phyloP scores from a whole-genome alignment of 2,329 filamentous ascomycete species.

The Pezizomycotina sp. region DNA sequence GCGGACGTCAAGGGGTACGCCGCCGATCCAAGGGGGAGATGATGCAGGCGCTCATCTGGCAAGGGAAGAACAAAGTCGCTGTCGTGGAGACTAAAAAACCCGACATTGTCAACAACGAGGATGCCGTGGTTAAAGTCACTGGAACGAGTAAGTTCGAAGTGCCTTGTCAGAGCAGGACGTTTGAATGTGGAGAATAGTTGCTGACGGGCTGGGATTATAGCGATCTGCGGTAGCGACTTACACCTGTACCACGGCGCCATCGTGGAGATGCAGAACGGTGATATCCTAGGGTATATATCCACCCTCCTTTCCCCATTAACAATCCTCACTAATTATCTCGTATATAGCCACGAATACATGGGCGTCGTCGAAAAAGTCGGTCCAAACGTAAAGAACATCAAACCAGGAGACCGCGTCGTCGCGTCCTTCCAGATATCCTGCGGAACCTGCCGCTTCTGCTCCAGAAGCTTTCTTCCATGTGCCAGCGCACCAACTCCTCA shows the following conservation, averaged over 20 bases:
- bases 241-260: constrained; percentile 43
- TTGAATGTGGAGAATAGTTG: constrained; percentile 43
- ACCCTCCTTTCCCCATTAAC: neutral
- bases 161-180: constrained; percentile 35
- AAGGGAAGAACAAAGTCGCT: constrained; percentile 62
- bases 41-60: constrained; percentile 72
- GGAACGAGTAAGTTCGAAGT: too few species aligned
- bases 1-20: constrained; percentile 37
- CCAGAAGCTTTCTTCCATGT: constrained; percentile 61
- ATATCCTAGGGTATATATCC: constrained; percentile 41
- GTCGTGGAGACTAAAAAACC: constrained; percentile 34
- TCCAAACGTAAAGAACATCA: constrained; percentile 36
- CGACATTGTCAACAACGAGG: constrained; percentile 24
- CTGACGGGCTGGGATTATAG: too few species aligned
- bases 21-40: constrained; percentile 38
- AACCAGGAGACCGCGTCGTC: constrained; percentile 54
- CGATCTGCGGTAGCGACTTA: constrained; percentile 43
- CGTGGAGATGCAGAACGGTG: constrained; percentile 44
- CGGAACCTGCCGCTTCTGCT: constrained; percentile 56
- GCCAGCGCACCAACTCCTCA: constrained; percentile 64
- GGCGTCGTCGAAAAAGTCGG: constrained; percentile 41
- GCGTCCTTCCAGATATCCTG: constrained; percentile 67
- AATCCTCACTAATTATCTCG: neutral
- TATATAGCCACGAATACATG: constrained; percentile 35
- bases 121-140: constrained; percentile 27